Base-by-base conservation (phyloP, 371 early-diverging fungal species). In the Mortierella sp. region DNA sequence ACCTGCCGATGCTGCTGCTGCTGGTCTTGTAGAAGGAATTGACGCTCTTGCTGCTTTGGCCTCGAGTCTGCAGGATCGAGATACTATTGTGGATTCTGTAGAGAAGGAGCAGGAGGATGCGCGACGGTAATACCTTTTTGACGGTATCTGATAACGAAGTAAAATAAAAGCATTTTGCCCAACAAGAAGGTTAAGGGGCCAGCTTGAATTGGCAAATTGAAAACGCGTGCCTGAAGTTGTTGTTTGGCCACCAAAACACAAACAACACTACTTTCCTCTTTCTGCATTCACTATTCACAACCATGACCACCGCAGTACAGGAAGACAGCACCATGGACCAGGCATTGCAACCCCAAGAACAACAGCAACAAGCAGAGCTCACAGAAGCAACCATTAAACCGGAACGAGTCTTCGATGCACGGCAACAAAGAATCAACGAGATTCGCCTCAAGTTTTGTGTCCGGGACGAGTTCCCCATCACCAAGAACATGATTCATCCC, bases 361-460 rank as follows among this genome's bases (percentile, higher is more conserved):
- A 77, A 35, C 55, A 60, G 38, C 29, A 63, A 21, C 63, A 60
- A 35, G 24, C 71, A 84, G 49, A 71, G 41, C 24, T 63, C 35
- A 7, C 63, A 18, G 35, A 35, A 8, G 11, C 78, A 21, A 72
- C 80, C 41, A 18, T 8, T 10, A 82, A 79, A 27, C 77, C 80
- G 12, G 80, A 65, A n/a, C 79, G 78, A 49, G 87, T 82, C 11
- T 80, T 86, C 63, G 82, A 82, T 77, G 87, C 79, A 43, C 77
- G 87, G 29, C 96, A 95, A 78, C 93, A 91, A 75, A 95, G 97
- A 95, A 91, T 97, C 71, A 95, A 93, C 74, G 89, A 90, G 63
- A 90, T 97, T 91, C 93, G 97, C 3, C 88, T 96, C 18, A 91
- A 95, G 88, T 97, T 97, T 80, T 97, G 96, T 82, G 80, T 93